These are phyloP conservation scores for Aspergillus sp. DNA, from an alignment of 2,329 filamentous ascomycete species.

Conservation along the genomic window DNA sequence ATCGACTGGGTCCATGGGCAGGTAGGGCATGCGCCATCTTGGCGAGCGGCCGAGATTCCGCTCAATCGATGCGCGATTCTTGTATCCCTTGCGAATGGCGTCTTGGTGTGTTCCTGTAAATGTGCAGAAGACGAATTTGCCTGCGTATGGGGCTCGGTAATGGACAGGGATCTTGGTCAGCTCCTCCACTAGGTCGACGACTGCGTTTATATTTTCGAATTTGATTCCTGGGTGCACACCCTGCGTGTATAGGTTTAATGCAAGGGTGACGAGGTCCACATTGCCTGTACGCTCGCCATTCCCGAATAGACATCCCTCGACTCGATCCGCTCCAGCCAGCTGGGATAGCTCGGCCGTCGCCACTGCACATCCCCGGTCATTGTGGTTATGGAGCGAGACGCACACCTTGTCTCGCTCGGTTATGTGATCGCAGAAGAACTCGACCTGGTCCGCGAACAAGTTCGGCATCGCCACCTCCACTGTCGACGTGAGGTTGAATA, in stretches of 20 bases:
- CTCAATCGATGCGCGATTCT: conserved; percentile 63
- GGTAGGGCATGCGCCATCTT: conserved; percentile 82
- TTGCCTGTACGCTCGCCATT: conserved; percentile 97
- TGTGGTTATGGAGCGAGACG: conserved; percentile 90
- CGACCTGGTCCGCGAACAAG: conserved; percentile 92
- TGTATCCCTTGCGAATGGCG: conserved; percentile 85
- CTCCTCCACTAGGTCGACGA: conserved; percentile 86
- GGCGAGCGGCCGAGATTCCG: conserved; percentile 48
- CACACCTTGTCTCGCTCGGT: conserved; percentile 81
- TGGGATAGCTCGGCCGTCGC: conserved; percentile 90
- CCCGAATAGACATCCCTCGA: conserved; percentile 90
- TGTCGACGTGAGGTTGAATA: conserved; percentile 95
- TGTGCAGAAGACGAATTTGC: conserved; percentile 82
- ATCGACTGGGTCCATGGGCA: conserved; percentile 88
- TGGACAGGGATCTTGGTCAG: conserved; percentile 95
- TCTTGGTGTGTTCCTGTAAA: conserved; percentile 94
- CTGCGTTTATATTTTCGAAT: conserved; percentile 81
- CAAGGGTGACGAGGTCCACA: conserved; percentile 89
- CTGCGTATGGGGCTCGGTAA: conserved; percentile 84
- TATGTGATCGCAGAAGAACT: conserved; percentile 89
- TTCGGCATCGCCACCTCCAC: conserved; percentile 95
- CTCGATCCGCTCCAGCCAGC: conserved; percentile 92
- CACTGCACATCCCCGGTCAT: conserved; percentile 86
- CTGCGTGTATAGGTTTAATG: conserved; percentile 91
- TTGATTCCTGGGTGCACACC: conserved; percentile 82